phyloP scores from a whole-genome alignment of 2,329 filamentous ascomycete species.

The Helotiales sp. region DNA sequence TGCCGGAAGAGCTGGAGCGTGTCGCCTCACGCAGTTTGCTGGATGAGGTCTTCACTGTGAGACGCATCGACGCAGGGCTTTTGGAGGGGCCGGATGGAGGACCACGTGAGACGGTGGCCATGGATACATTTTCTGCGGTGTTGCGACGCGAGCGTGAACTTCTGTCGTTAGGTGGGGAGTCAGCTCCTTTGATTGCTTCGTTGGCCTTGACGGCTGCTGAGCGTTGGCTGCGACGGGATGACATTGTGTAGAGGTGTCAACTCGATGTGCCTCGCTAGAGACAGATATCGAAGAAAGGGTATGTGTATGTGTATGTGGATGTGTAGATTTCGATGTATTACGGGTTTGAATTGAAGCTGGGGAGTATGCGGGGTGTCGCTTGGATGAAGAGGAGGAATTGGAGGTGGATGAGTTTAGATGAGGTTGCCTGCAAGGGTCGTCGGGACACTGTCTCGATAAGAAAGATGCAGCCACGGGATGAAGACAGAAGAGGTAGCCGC shows the following conservation, averaged over 20 bases:
- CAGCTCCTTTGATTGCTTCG: slow-evolving; percentile 37
- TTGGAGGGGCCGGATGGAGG: slow-evolving; percentile 33
- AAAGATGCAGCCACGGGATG: slow-evolving; percentile 7
- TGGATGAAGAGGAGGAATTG: slow-evolving; percentile 1
- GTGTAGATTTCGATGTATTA: too few species aligned
- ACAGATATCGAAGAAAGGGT: slow-evolving; percentile 6
- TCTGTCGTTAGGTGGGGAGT: slow-evolving; percentile 27
- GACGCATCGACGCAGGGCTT: slow-evolving; percentile 39
- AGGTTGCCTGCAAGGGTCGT: slow-evolving; percentile 27
- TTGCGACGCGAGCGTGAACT: slow-evolving; percentile 39
- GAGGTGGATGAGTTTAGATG: slow-evolving; percentile 14
- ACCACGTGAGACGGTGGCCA: slow-evolving; percentile 42
- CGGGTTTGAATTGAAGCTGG: not conserved
- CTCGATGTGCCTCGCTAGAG: slow-evolving; percentile 1
- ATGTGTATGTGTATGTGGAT: too few species aligned
- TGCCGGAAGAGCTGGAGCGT: slow-evolving; percentile 32
- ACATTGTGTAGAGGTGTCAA: slow-evolving; percentile 31
- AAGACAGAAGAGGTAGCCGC: slow-evolving; percentile 8
- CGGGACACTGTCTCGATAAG: slow-evolving; percentile 36
- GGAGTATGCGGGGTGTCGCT: not conserved
- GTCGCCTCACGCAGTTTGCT: slow-evolving; percentile 44
- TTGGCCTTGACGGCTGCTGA: slow-evolving; percentile 38
- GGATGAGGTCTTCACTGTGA: slow-evolving; percentile 44
- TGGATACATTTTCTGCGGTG: slow-evolving; percentile 33
- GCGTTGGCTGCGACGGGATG: slow-evolving; percentile 40